Evolutionary conservation across 176 grass and related monocot species (phyloP).

Genomic region (Eleusine coracana): DNA sequence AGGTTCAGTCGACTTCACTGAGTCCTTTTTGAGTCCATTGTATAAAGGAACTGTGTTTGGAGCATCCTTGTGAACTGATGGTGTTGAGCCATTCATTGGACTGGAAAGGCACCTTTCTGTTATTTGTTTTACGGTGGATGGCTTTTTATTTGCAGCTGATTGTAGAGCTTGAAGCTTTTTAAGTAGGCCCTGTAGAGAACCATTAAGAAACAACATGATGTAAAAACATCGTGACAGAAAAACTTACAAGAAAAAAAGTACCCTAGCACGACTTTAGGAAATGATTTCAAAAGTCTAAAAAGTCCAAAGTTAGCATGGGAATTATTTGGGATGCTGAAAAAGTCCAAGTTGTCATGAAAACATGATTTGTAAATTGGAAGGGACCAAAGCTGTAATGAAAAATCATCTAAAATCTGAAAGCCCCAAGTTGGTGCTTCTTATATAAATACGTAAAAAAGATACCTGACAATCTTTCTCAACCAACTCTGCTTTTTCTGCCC

Average conservation of each 20-base stretch:
- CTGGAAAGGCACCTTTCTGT: conserved; percentile 22
- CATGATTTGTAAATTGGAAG: not conserved
- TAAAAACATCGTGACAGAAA: not conserved
- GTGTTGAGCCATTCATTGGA: conserved; percentile 15
- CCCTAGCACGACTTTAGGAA: not conserved
- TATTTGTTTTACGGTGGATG: conserved; percentile 28
- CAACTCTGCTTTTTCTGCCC: conserved; percentile 53
- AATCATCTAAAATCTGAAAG: not conserved
- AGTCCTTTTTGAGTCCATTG: conserved; percentile 36
- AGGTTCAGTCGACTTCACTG: conserved; percentile 45
- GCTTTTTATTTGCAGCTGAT: conserved; percentile 39
- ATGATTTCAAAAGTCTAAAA: not conserved
- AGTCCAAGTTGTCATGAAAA: not conserved
- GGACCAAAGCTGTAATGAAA: not conserved
- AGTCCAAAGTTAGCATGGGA: not conserved
- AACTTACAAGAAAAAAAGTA: too few relatives aligned
- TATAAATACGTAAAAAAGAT: not conserved
- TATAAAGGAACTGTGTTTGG: conserved; percentile 5
- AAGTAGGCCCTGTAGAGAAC: conserved; percentile 39
- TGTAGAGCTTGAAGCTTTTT: conserved; percentile 46
- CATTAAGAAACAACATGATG: conserved; percentile 5
- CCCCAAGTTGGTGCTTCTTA: too few relatives aligned
- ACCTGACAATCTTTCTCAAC: conserved; percentile 50
- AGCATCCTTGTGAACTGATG: conserved; percentile 32
- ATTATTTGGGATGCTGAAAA: conserved; percentile 10